Evolutionary conservation across 768 basidiomycete species (phyloP), one percentile per base, ranked within the genome.

Genomic region (Panus rudis): DNA sequence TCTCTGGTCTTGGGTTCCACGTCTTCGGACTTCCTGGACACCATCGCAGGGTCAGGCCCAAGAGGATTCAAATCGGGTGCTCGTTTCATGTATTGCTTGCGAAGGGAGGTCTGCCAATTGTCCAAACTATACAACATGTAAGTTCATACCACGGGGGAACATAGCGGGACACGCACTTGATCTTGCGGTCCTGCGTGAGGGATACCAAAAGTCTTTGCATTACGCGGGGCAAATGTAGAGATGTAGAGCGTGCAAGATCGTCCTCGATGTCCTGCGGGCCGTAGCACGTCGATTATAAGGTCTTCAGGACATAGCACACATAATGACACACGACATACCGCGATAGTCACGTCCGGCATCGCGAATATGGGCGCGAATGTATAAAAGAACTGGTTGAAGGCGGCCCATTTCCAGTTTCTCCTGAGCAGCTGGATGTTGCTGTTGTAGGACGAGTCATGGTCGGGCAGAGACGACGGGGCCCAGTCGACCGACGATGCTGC

Each of bases 331-430:
- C 24, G 38, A 66, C 73, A 51, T 58, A 88, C 87, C 45, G 65
- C 58, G 30, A 88, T 64, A 32, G 85, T 70, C 49, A 92, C 75
- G 55, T 87, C 84, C 33, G 74, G 64, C 68, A 84, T 72, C 28
- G 78, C 70, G 51, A 93, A 76, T 44, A 92, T 70, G 39, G 75
- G 73, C 37, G 75, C 71, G 66, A 93, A 94, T 21, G 84, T 90
- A 61, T 75, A 83, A 65, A 89, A 83, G 73, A 94, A 93, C 61
- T 93, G 90, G 63, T 77, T 76, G 63, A 92, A 85, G 20, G 84
- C 84, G 4, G 92, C 92, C 90, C 90, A 94, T 71, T 86, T 82
- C 89, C 89, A 93, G 50, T 90, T 78, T 45, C 69, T 79, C 43
- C 92, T 74, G 40, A 96, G 80, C 22, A 66, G 56, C 34, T 59